phyloP scores from a whole-genome alignment of 2,329 filamentous ascomycete species.

The Shiraia sp. region DNA sequence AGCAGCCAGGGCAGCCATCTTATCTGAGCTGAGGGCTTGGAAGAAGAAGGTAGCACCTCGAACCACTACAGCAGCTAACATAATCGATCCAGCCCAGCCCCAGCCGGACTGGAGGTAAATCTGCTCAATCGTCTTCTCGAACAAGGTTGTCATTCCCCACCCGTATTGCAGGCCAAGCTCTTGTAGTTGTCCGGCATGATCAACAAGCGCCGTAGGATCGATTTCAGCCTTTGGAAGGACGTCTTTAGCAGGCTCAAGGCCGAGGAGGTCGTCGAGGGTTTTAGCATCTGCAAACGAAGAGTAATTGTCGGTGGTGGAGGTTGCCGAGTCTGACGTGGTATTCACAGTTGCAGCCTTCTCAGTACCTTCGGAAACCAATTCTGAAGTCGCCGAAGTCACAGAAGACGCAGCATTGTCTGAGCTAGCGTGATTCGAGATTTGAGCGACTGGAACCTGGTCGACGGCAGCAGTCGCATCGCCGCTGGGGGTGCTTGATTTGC shows the following conservation, averaged over 20 bases:
- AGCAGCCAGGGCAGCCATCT: constrained; percentile 63
- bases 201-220: constrained; percentile 63
- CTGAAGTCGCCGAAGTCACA: constrained; percentile 37
- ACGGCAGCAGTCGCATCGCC: constrained; percentile 16
- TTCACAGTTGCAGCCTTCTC: constrained; percentile 33
- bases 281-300: constrained; percentile 10
- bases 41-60: constrained; percentile 67
- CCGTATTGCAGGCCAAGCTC: constrained; percentile 85
- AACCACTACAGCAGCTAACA: constrained; percentile 65
- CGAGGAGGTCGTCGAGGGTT: constrained; percentile 29
- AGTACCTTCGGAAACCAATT: constrained; percentile 43
- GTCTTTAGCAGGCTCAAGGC: constrained; percentile 14
- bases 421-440: constrained; percentile 20
- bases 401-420: constrained; percentile 18
- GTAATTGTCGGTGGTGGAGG: constrained; percentile 9
- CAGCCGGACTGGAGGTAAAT: constrained; percentile 74
- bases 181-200: constrained; percentile 80
- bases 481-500: constrained; percentile 27
- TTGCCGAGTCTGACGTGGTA: constrained; percentile 18
- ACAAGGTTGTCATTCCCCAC: constrained; percentile 72
- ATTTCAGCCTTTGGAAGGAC: constrained; percentile 17
- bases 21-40: constrained; percentile 64
- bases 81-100: constrained; percentile 82
- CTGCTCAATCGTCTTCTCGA: constrained; percentile 80
- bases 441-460: constrained; percentile 21